Evolutionary conservation across 805 yeast genomes (phyloP).

Genomic region (Metschnikowia reukaufii): DNA sequence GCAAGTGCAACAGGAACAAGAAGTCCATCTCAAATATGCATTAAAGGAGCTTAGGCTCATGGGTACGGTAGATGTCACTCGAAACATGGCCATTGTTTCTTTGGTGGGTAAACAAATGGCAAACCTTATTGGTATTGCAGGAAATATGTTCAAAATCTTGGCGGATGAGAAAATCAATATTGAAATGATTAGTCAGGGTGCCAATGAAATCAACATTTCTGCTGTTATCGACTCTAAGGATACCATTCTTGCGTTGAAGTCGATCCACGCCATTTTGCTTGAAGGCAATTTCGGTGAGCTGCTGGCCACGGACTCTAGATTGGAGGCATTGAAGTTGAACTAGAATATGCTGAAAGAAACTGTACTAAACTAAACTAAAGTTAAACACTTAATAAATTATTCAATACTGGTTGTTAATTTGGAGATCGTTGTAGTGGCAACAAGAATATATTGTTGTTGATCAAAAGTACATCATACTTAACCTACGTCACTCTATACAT

Average conservation of each 20-base stretch:
- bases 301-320: constrained; percentile 19
- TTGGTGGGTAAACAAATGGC: constrained; percentile 97
- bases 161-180: constrained; percentile 91
- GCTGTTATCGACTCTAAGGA: constrained; percentile 88
- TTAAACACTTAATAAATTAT: too few relatives aligned
- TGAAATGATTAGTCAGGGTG: constrained; percentile 98
- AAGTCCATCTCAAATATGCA: constrained; percentile 64
- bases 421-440: too few relatives aligned
- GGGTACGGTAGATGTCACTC: constrained; percentile 88
- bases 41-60: constrained; percentile 72
- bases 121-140: constrained; percentile 94
- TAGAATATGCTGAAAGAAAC: constrained; percentile 2
- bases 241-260: constrained; percentile 79
- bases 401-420: too few relatives aligned
- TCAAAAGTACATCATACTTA: too few relatives aligned
- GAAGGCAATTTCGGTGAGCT: constrained; percentile 38
- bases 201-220: constrained; percentile 94
- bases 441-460: too few relatives aligned
- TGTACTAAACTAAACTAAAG: too few relatives aligned
- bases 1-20: constrained; percentile 69
- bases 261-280: constrained; percentile 76
- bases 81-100: constrained; percentile 86
- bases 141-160: constrained; percentile 90
- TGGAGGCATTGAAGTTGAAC: constrained; percentile 18
- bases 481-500: too few relatives aligned